Evolutionary conservation across 257 asterid genomes (phyloP).

Genomic region (Cynanchum wilfordii): DNA sequence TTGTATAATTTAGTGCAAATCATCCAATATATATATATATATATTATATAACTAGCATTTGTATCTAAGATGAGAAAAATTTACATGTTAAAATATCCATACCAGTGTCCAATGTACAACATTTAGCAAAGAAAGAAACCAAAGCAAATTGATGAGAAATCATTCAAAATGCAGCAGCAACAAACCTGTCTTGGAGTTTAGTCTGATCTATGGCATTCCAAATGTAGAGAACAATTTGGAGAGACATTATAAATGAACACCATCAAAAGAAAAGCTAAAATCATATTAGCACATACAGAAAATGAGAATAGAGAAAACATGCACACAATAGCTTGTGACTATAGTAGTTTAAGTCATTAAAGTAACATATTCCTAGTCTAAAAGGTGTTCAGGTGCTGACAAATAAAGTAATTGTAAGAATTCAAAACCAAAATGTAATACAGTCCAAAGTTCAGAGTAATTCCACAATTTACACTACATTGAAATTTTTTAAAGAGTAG

Average conservation of each 20-base stretch:
- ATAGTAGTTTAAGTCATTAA: not conserved
- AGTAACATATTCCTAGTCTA: not conserved
- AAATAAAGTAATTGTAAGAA: not conserved
- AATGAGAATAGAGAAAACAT: not conserved
- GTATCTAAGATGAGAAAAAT: not conserved
- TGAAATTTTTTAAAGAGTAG: not conserved
- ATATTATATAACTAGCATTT: not conserved
- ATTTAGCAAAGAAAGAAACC: not conserved
- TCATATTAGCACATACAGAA: not conserved
- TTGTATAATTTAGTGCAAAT: not conserved
- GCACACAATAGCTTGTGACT: not conserved
- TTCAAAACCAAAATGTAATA: not conserved
- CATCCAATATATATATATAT: not conserved
- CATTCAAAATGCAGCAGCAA: conserved; percentile 8
- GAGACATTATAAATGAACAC: not conserved
- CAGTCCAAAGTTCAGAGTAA: not conserved
- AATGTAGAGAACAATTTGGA: not conserved
- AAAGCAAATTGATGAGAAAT: not conserved
- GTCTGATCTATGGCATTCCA: not conserved
- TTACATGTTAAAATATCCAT: not conserved
- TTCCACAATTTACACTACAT: not conserved
- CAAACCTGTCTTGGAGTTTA: not conserved
- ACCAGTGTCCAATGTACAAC: not conserved
- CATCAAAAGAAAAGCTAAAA: not conserved
- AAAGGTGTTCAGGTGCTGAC: not conserved